phyloP scores from a whole-genome alignment of 2,329 filamentous ascomycete species.

The Colletotrichum sp. region DNA sequence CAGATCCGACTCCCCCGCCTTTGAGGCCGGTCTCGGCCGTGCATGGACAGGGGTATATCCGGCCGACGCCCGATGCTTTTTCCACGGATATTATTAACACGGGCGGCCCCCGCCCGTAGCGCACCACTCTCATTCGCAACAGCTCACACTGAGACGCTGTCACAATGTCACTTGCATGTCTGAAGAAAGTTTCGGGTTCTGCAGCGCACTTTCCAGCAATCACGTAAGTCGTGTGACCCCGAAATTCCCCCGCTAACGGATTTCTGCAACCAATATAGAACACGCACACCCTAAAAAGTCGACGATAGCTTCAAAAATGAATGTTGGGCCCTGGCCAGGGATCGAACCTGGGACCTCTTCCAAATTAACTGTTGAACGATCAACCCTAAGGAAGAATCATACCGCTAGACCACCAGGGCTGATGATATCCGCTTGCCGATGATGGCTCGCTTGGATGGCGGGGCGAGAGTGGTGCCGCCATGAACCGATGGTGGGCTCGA shows the following conservation, averaged over 20 bases:
- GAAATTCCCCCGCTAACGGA: neutral
- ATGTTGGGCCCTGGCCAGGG: slow-evolving; percentile 9
- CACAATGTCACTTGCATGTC: neutral
- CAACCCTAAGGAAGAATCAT: slow-evolving; percentile 22
- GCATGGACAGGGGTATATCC: slow-evolving; percentile 20
- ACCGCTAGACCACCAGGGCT: slow-evolving; percentile 21
- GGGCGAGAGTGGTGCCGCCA: neutral
- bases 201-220: neutral
- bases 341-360: slow-evolving; percentile 22
- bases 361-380: neutral
- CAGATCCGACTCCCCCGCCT: slow-evolving; percentile 18
- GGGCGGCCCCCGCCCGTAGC: neutral
- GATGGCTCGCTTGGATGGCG: neutral
- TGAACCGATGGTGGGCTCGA: neutral
- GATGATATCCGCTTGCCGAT: too few relatives aligned
- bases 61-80: slow-evolving; percentile 8
- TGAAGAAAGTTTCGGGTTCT: neutral
- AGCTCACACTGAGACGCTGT: neutral
- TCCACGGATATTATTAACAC: neutral
- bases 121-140: neutral
- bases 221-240: neutral
- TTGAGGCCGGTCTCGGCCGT: slow-evolving; percentile 18
- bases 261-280: neutral
- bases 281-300: neutral
- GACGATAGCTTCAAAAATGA: neutral